phyloP scores from a whole-genome alignment of 2,329 filamentous ascomycete genomes.

The Colletotrichum noveboracense region DNA sequence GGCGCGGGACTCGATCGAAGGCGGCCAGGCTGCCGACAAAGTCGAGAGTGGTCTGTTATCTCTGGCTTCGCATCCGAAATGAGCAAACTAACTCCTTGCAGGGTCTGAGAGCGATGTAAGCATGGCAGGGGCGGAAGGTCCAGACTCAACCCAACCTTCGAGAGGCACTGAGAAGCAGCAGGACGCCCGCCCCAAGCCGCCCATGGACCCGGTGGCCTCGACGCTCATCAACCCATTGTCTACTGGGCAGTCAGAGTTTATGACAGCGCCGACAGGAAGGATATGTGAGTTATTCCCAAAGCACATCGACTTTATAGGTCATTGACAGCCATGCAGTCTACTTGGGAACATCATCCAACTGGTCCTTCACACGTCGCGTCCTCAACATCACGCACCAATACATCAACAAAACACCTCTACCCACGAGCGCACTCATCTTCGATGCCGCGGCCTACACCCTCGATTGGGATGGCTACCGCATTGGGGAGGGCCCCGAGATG shows the following conservation, averaged over 20 bases:
- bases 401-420: slow-evolving; percentile 45
- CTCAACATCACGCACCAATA: slow-evolving; percentile 54
- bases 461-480: slow-evolving; percentile 48
- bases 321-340: slow-evolving; percentile 42
- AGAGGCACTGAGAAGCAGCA: neutral
- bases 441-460: slow-evolving; percentile 58
- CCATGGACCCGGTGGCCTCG: slow-evolving; percentile 31
- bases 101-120: neutral
- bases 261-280: slow-evolving; percentile 43
- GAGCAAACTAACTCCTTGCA: neutral
- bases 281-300: slow-evolving; percentile 41
- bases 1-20: neutral
- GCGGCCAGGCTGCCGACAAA: neutral
- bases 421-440: slow-evolving; percentile 50
- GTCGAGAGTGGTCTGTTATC: neutral
- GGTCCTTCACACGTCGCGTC: slow-evolving; percentile 57
- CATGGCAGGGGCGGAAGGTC: neutral
- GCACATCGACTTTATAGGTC: neutral
- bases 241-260: slow-evolving; percentile 43
- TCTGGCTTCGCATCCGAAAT: neutral
- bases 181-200: neutral
- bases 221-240: slow-evolving; percentile 48
- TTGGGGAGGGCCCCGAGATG: slow-evolving; percentile 6
- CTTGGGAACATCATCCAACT: slow-evolving; percentile 60
- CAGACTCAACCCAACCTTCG: neutral